Evolutionary conservation across 305 asterid genomes (phyloP).

Genomic region (Fraxinus baroniana): DNA sequence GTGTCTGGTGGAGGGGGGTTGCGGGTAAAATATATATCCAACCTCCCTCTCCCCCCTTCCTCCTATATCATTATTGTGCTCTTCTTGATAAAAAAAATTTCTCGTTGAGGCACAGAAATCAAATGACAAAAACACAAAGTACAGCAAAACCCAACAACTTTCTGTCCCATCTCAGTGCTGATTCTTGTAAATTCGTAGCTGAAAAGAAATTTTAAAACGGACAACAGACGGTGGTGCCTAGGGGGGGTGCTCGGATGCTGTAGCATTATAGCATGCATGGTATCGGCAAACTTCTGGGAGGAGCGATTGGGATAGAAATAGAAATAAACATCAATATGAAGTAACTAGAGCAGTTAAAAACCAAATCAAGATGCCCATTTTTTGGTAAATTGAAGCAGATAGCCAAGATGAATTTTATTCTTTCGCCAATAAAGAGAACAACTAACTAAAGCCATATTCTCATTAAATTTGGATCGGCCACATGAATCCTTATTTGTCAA

Average conservation of each 20-base stretch:
- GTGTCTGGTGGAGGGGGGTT: not conserved
- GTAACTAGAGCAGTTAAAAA: not conserved
- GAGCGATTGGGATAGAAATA: not conserved
- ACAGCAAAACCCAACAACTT: not conserved
- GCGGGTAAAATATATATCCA: not conserved
- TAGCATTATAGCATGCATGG: not conserved
- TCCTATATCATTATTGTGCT: not conserved
- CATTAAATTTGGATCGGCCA: not conserved
- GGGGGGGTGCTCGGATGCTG: not conserved
- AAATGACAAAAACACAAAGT: not conserved
- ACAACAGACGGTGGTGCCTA: not conserved
- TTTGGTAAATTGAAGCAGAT: not conserved
- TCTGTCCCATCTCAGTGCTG: not conserved
- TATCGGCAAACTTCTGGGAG: not conserved
- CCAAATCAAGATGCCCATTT: not conserved
- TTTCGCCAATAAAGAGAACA: not conserved
- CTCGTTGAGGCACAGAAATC: not conserved
- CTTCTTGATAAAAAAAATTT: not conserved
- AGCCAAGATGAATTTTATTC: not conserved
- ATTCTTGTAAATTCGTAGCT: not conserved
- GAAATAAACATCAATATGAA: not conserved
- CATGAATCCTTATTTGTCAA: not conserved
- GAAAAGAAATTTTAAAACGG: not conserved
- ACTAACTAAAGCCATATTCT: not conserved
- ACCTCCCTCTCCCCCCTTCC: not conserved